Conservation (phyloP, 257 asterid species). For the Coffea canephora region DNA sequence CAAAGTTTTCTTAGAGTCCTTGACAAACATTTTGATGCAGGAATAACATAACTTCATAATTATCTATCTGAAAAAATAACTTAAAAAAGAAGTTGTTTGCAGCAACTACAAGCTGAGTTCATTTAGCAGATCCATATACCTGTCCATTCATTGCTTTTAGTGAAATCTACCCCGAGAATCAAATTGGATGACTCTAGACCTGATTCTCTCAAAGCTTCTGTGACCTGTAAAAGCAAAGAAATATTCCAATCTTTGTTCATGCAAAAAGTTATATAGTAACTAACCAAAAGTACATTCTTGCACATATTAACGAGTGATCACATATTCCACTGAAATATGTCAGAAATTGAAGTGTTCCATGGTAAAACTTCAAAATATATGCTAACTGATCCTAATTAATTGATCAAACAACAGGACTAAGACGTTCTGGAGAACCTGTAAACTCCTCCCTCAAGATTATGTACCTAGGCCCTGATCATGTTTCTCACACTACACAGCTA, state of each 20-base stretch:
- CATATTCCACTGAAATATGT: neutral
- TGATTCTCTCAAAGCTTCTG: conserved; percentile 63
- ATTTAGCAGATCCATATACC: conserved; percentile 36
- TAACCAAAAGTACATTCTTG: no score
- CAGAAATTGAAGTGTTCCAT: neutral
- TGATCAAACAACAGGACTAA: neutral
- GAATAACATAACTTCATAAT: neutral
- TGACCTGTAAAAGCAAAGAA: conserved; percentile 50
- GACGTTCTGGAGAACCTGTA: neutral
- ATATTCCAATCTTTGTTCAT: conserved; percentile 8
- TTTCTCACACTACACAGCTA: neutral
- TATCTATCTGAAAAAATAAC: neutral
- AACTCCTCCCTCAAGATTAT: neutral
- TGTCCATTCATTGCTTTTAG: conserved; percentile 92
- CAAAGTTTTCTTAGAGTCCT: neutral
- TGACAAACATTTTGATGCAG: neutral
- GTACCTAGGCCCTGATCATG: neutral
- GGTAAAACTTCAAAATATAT: neutral
- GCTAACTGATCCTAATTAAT: neutral
- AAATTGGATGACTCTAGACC: conserved; percentile 90
- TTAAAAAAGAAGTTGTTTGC: neutral
- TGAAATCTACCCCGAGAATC: conserved; percentile 79
- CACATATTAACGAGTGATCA: neutral
- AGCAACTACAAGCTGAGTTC: neutral
- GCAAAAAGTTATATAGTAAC: neutral